Evolutionary conservation across 2,329 filamentous ascomycete genomes (phyloP).

Genomic region (Aureobasidium pullulans): DNA sequence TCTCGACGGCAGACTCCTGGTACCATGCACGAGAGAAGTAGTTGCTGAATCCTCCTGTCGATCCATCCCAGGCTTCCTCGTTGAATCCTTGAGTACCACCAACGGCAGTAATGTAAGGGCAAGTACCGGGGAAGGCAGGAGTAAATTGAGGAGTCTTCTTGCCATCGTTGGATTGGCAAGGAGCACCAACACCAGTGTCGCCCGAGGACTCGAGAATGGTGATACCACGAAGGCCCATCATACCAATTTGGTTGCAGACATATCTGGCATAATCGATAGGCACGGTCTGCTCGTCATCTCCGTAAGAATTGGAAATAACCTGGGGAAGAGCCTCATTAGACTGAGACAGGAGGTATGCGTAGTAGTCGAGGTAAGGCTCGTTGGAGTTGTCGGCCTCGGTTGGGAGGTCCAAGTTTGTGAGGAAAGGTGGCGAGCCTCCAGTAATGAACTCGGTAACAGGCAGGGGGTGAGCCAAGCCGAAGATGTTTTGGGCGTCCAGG

Average conservation of each 20-base stretch:
- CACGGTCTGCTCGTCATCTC: constrained; percentile 55
- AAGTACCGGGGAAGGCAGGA: constrained; percentile 40
- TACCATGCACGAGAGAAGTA: constrained; percentile 36
- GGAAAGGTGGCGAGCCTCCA: constrained; percentile 9
- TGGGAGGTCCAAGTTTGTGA: background rate
- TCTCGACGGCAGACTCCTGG: constrained; percentile 33
- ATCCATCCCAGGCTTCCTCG: constrained; percentile 43
- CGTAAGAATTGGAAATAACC: constrained; percentile 57
- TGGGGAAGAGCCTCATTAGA: constrained; percentile 49
- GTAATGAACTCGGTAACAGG: constrained; percentile 14
- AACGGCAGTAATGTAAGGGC: constrained; percentile 40
- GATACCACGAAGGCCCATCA: constrained; percentile 58
- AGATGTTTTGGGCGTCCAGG: constrained; percentile 51
- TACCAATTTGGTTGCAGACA: constrained; percentile 57
- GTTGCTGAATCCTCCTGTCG: constrained; percentile 38
- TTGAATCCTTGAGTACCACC: constrained; percentile 34
- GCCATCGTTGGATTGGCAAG: constrained; percentile 40
- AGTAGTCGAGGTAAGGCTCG: constrained; percentile 59
- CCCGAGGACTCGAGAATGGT: constrained; percentile 56
- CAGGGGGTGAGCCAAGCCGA: constrained; percentile 18
- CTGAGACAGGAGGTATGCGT: constrained; percentile 51
- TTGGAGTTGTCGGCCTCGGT: constrained; percentile 34
- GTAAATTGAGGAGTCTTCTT: constrained; percentile 39
- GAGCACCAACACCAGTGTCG: constrained; percentile 49
- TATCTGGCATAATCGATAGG: constrained; percentile 51